Conservation (phyloP, 148 eudicot species). For the Chenopodium suecicum region DNA sequence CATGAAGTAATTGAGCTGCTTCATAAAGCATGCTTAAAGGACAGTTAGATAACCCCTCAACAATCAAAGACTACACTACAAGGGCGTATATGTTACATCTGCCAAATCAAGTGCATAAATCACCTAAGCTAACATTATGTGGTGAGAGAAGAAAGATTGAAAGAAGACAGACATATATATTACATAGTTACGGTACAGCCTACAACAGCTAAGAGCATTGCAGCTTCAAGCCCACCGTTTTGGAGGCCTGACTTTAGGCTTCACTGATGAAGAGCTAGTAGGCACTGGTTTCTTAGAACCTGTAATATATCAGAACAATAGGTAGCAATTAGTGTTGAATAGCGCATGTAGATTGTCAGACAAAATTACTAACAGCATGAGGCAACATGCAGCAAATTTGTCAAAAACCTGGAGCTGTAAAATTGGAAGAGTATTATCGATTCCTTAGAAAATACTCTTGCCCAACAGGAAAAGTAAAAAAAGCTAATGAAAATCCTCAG, state of each 20-base stretch:
- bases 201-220: slow-evolving; percentile 17
- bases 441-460: not conserved
- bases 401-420: not conserved
- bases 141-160: not conserved
- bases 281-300: slow-evolving; percentile 32
- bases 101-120: not conserved
- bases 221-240: slow-evolving; percentile 36
- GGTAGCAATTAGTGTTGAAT: not conserved
- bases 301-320: slow-evolving; percentile 15
- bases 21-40: not conserved
- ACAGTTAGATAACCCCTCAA: not conserved
- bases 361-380: not conserved
- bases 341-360: not conserved
- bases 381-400: not conserved
- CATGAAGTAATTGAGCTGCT: not conserved
- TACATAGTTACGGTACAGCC: slow-evolving; percentile 4
- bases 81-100: slow-evolving; percentile 8
- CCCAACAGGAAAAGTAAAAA: not conserved
- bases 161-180: not conserved
- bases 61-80: slow-evolving; percentile 2
- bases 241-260: slow-evolving; percentile 37
- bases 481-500: not conserved
- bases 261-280: slow-evolving; percentile 30
- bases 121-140: not conserved
- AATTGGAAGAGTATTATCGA: not conserved